These are phyloP conservation scores for Chaetothyriales sp. DNA, from an alignment of 2,329 filamentous ascomycete genomes.

Conservation along the genomic window DNA sequence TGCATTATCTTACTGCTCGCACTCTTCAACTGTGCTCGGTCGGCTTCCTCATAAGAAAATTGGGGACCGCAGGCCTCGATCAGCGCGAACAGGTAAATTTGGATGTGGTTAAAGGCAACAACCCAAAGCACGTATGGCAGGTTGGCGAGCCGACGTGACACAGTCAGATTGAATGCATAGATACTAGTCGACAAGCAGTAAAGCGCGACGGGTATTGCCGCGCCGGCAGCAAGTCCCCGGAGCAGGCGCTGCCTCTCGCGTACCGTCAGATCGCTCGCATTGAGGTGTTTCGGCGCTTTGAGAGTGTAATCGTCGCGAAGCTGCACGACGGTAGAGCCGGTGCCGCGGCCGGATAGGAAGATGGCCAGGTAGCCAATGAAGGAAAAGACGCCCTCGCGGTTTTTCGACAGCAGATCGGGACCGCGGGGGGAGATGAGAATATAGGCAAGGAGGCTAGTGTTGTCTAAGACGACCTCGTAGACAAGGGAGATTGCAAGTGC, in stretches of 20 bases:
- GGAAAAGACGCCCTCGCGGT: conserved; percentile 89
- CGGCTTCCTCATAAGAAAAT: conserved; percentile 38
- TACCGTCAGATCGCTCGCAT: not conserved
- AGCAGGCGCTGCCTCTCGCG: conserved; percentile 11
- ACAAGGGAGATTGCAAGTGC: conserved; percentile 52
- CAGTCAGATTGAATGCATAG: conserved; percentile 53
- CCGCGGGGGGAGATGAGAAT: conserved; percentile 67
- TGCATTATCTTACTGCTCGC: conserved; percentile 71
- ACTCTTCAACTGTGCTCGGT: conserved; percentile 44
- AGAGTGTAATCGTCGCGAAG: conserved; percentile 2
- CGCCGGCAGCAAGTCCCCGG: conserved; percentile 5
- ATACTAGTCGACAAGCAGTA: conserved; percentile 58
- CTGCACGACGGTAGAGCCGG: conserved; percentile 60
- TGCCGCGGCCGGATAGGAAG: conserved; percentile 76
- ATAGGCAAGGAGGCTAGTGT: conserved; percentile 64
- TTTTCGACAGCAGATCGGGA: conserved; percentile 67
- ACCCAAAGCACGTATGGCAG: conserved; percentile 90
- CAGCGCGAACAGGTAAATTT: conserved; percentile 63
- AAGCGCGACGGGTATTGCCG: conserved; percentile 49
- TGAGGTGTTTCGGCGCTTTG: not conserved
- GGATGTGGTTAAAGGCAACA: conserved; percentile 75
- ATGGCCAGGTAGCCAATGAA: conserved; percentile 90
- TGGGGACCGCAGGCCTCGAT: conserved; percentile 48
- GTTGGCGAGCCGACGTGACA: conserved; percentile 84
- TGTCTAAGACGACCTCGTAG: conserved; percentile 67